phyloP scores from a whole-genome alignment of 164 flowering plant genomes.

The Liquidambar formosana region DNA sequence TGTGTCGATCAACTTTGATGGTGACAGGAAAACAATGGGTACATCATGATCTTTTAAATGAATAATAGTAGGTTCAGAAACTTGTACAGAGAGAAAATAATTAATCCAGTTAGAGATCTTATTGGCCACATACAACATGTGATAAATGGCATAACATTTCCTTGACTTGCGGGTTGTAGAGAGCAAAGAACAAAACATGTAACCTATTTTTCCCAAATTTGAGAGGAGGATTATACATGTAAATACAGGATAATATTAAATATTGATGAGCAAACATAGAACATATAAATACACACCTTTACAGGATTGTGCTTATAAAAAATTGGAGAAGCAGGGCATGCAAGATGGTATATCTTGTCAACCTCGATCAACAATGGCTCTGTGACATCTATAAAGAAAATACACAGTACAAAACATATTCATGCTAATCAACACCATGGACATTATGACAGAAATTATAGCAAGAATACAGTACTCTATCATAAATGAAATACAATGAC shows the following conservation, averaged over 20 bases:
- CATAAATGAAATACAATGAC: too few species aligned
- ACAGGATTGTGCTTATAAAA: constrained; percentile 93
- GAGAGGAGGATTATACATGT: not conserved
- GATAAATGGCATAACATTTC: not conserved
- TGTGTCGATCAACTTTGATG: too few species aligned
- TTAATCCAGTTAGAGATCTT: too few species aligned
- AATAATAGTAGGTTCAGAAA: too few species aligned
- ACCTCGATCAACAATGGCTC: constrained; percentile 89
- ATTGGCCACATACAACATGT: not conserved
- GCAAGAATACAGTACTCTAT: too few species aligned
- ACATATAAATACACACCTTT: constrained; percentile 40
- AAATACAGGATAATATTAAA: not conserved
- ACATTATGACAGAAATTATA: too few species aligned
- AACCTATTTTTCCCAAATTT: not conserved
- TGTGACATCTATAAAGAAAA: constrained; percentile 62
- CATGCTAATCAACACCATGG: not conserved
- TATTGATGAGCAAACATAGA: not conserved
- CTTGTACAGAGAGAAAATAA: too few species aligned
- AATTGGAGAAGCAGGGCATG: constrained; percentile 97
- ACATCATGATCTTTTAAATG: too few species aligned
- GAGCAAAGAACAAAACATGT: not conserved
- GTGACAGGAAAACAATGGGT: too few species aligned
- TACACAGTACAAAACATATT: not conserved
- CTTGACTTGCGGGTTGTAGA: not conserved
- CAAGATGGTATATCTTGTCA: constrained; percentile 93